Base-by-base conservation (phyloP, 208 protist species). In the Acanthamoeba polyphaga region DNA sequence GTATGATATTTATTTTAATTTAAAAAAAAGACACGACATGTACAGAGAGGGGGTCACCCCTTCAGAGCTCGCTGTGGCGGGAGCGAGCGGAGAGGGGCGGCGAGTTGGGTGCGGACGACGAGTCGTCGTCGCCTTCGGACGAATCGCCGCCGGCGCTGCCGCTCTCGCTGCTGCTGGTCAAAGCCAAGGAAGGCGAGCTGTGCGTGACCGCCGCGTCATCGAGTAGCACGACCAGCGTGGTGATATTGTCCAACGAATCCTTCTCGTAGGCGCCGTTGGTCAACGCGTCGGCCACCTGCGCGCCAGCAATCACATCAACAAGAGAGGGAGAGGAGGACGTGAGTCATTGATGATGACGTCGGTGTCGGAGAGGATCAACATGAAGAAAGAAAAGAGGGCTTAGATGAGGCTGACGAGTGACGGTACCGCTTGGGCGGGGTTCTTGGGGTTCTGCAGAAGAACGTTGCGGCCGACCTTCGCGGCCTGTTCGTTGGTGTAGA, bases 231-330 rank as follows among this genome's bases (percentile, higher is more conserved):
- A 93, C 66, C 3, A 93, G 58, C 29, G 51, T 55, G 27, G 88
- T 93, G 76, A 93, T 93, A 38, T 93, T 93, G 66, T 93, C 88
- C 55, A 93, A 32, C 27, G 88, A 93, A 9, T 78, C 88, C 43
- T 60, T 70, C 0, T 53, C n/a, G 38, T 64, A 93, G 38, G 88
- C 88, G 0, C 49, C 88, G 27, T 78, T 46, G 7, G 88, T 55
- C 34, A 93, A 55, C 29, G 64, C 64, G 38, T 90, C 32, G 82
- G 82, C 82, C n/a, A 90, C 27, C 82, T 90, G 38, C 76, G 24
- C 9, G 34, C 7, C 43, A n/a, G n/a, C n/a, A n/a, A n/a, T 12
- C 51, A 4, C 53, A 58, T 8, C 53, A 58, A 58, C 53, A 58
- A 58, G 60, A 27, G 60, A n/a, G 3, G 24, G 19, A 6, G 3